Base-by-base conservation (phyloP, 2,329 filamentous ascomycete species). In the Scytalidium sp. region DNA sequence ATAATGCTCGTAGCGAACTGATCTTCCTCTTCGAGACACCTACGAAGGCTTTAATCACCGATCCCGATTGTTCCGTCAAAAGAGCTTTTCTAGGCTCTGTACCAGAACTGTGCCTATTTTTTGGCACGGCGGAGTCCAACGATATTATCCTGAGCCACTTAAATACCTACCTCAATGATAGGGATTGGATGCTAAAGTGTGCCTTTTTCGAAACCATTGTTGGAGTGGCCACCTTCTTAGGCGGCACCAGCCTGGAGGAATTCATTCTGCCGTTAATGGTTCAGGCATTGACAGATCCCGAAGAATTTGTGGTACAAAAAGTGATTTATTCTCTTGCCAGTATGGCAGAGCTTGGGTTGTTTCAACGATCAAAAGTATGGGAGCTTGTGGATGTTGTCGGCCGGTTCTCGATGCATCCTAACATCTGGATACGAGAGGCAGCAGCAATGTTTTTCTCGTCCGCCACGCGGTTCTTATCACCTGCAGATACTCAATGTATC, bases 191-290 rank as follows among this genome's bases (percentile, higher is more conserved):
- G 66, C 73, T 99, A 25, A 97, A 96, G 67, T 97, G 91, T 61
- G 91, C 93, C 2, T 97, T 97, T 65, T 97, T 99, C 62, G 92
- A 96, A 63, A 90, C 91, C 0, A 90, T 97, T 21, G 90, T 97
- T 15, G 93, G 92, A 3, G 92, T 99, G 56, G 90, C 92, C 3
- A 83, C 89, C 1, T 96, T 96, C 59, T 81, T 97, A 27, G 94
- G 94, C 22, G 91, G 88, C 52, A 88, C 85, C 27, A 95, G 87
- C 58, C 72, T 99, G 25, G 94, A 99, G 67, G 91, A 96, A 58
- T 99, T 97, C 60, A 96, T 97, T 56, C 72, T 99, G 21, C 94
- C 95, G 1, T 75, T 99, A 13, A 97, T 99, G 90, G 81, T 97
- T 3, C 94, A 97, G 67, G 93, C 94, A 7, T 75, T 99, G 60